phyloP scores from a whole-genome alignment of 306 rosid genomes.

The Sophora flavescens region DNA sequence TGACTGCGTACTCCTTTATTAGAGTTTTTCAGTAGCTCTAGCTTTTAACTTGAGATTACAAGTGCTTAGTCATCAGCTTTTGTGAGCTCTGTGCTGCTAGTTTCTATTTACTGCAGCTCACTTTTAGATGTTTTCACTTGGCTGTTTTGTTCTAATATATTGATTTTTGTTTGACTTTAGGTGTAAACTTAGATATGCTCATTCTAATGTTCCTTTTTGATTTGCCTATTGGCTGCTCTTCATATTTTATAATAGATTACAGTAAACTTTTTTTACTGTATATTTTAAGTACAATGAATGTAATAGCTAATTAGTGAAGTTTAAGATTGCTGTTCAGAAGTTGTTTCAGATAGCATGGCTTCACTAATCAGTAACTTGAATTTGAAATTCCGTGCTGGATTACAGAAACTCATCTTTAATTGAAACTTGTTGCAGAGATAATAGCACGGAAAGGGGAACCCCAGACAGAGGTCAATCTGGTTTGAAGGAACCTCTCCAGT shows the following conservation, averaged over 20 bases:
- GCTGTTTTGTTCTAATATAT: not conserved
- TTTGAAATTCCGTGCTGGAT: constrained; percentile 31
- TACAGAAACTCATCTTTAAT: constrained; percentile 31
- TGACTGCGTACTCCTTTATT: constrained; percentile 18
- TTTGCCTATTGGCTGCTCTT: not conserved
- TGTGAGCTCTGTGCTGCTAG: constrained; percentile 9
- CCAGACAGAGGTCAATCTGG: constrained; percentile 55
- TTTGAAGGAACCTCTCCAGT: constrained; percentile 54
- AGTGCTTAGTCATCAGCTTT: not conserved
- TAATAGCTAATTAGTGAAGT: not conserved
- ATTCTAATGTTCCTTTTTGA: not conserved
- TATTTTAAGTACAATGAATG: constrained; percentile 12
- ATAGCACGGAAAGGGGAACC: constrained; percentile 44
- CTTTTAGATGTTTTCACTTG: constrained; percentile 8
- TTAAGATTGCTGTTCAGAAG: constrained; percentile 22
- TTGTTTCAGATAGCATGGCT: constrained; percentile 31
- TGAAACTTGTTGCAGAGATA: constrained; percentile 55
- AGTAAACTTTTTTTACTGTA: not conserved
- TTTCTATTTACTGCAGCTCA: constrained; percentile 4
- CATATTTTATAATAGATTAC: constrained; percentile 1
- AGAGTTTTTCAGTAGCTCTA: constrained; percentile 8
- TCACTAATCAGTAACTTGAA: constrained; percentile 3
- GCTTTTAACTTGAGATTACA: constrained; percentile 16
- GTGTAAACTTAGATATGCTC: constrained; percentile 19
- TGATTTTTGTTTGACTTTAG: not conserved